phyloP scores from a whole-genome alignment of 768 basidiomycete species.

The Trametes elegans region DNA sequence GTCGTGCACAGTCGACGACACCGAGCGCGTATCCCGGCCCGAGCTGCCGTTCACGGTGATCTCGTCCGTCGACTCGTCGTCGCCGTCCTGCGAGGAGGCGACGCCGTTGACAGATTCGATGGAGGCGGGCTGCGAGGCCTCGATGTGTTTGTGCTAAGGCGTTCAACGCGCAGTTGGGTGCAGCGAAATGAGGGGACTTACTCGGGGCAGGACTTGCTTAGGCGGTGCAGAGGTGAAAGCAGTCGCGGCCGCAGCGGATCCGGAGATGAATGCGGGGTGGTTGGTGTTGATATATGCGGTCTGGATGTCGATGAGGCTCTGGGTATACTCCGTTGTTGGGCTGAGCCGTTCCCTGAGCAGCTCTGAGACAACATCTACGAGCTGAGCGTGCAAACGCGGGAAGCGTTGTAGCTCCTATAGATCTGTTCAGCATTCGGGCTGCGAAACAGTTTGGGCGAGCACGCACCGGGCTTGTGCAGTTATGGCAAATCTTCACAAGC shows the following conservation, averaged over 20 bases:
- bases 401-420: conserved; percentile 90
- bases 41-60: conserved; percentile 51
- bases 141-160: conserved; percentile 22
- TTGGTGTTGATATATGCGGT: conserved; percentile 99
- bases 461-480: conserved; percentile 86
- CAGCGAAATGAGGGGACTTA: conserved; percentile 36
- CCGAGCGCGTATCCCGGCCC: conserved; percentile 62
- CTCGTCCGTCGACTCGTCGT: conserved; percentile 61
- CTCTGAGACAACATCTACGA: conserved; percentile 97
- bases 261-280: conserved; percentile 90
- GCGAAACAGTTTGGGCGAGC: background rate
- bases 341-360: conserved; percentile 92
- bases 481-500: conserved; percentile 98
- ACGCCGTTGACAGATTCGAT: conserved; percentile 60
- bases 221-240: conserved; percentile 41
- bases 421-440: background rate
- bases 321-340: conserved; percentile 95
- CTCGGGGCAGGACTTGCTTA: conserved; percentile 49
- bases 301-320: conserved; percentile 94
- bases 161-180: conserved; percentile 4
- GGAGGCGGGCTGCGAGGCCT: conserved; percentile 52
- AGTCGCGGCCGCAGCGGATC: conserved; percentile 63
- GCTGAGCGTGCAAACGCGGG: conserved; percentile 87
- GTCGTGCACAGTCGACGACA: conserved; percentile 76
- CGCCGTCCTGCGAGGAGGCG: conserved; percentile 56